These are phyloP conservation scores for Pisolithus albus DNA, from an alignment of 768 basidiomycete species.

Conservation along the genomic window DNA sequence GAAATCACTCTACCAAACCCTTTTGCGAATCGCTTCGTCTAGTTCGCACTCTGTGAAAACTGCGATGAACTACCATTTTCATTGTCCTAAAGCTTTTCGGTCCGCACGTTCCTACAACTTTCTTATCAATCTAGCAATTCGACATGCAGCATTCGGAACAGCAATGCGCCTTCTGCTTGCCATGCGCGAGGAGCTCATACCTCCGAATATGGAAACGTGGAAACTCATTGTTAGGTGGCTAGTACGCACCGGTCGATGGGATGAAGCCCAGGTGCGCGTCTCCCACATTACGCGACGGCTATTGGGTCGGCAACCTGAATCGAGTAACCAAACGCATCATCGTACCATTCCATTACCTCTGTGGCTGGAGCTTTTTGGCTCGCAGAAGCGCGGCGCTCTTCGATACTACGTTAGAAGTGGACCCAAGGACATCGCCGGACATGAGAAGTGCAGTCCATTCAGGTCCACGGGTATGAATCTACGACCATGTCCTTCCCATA, in stretches of 20 bases:
- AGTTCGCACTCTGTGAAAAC: slow-evolving; percentile 10
- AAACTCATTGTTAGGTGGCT: slow-evolving; percentile 52
- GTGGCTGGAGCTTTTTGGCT: slow-evolving; percentile 58
- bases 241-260: slow-evolving; percentile 50
- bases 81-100: slow-evolving; percentile 23
- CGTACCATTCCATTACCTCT: slow-evolving; percentile 37
- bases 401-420: slow-evolving; percentile 11
- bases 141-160: slow-evolving; percentile 41
- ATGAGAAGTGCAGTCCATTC: not conserved
- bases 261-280: slow-evolving; percentile 47
- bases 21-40: slow-evolving; percentile 19
- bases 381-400: slow-evolving; percentile 32
- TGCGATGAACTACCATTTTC: slow-evolving; percentile 21
- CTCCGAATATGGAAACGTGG: slow-evolving; percentile 46
- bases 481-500: slow-evolving; percentile 11
- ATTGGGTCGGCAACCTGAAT: slow-evolving; percentile 5
- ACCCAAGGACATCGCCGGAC: not conserved
- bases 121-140: slow-evolving; percentile 43
- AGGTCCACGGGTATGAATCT: slow-evolving; percentile 5
- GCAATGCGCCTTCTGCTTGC: slow-evolving; percentile 38
- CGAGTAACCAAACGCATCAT: not conserved
- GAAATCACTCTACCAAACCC: slow-evolving; percentile 29
- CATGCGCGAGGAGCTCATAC: slow-evolving; percentile 41
- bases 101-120: slow-evolving; percentile 40
- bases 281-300: slow-evolving; percentile 14